Conservation (phyloP, 345 rosid genomes). For the Punica granatum region DNA sequence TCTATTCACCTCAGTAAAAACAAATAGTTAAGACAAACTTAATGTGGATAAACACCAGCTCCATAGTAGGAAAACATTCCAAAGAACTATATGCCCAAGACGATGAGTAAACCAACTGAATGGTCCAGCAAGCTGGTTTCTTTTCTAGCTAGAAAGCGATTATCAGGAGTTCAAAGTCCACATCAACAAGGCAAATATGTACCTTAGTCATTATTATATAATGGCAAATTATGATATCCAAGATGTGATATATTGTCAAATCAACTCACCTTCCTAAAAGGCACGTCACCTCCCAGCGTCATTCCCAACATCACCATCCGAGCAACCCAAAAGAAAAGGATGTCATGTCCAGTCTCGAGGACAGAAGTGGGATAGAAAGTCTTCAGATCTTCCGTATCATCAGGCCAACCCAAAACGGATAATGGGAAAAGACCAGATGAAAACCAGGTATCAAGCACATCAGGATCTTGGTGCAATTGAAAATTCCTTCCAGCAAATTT, state of each 20-base stretch:
- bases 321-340: conserved; percentile 96
- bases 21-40: neutral
- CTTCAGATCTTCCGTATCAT: conserved; percentile 78
- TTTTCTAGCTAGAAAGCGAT: neutral
- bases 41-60: neutral
- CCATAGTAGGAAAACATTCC: neutral
- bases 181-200: neutral
- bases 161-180: neutral
- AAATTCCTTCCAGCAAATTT: conserved; percentile 67
- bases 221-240: neutral
- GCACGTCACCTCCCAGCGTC: conserved; percentile 78
- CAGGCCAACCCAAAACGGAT: conserved; percentile 90
- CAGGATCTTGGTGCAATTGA: conserved; percentile 75
- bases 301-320: conserved; percentile 96
- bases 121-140: neutral
- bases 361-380: conserved; percentile 88
- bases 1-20: neutral
- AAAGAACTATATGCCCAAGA: neutral
- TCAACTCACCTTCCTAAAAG: conserved; percentile 63
- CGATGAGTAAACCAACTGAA: neutral
- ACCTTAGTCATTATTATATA: no score
- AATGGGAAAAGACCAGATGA: conserved; percentile 89
- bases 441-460: conserved; percentile 98
- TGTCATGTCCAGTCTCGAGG: conserved; percentile 96
- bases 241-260: neutral